phyloP scores from a whole-genome alignment of 202 grass and related monocot genomes.

The Bolboschoenoplectus hybrid region DNA sequence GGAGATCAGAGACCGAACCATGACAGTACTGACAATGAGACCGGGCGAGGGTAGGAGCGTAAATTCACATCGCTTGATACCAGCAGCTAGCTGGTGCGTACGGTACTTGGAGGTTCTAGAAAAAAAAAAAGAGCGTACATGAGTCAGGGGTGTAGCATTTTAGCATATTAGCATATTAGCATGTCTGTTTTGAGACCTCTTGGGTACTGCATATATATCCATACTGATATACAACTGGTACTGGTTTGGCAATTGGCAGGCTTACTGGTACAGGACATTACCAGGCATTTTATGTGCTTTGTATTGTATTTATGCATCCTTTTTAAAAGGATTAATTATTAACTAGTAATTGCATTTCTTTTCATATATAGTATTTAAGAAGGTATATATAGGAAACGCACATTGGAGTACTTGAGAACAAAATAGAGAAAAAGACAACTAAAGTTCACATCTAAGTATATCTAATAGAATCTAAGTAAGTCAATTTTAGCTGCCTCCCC shows the following conservation, averaged over 20 bases:
- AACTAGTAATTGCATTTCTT: too few species aligned
- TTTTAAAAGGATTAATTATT: too few species aligned
- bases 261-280: too few species aligned
- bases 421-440: neutral
- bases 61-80: neutral
- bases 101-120: constrained; percentile 30
- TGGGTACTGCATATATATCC: too few species aligned
- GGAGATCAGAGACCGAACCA: constrained; percentile 2
- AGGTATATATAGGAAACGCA: too few species aligned
- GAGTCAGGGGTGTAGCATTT: neutral
- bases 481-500: neutral
- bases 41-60: neutral
- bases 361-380: too few species aligned
- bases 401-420: too few species aligned
- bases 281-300: too few species aligned
- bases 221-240: too few species aligned
- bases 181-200: constrained; percentile 10
- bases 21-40: neutral
- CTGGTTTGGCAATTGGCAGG: too few species aligned
- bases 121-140: neutral
- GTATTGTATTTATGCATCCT: too few species aligned
- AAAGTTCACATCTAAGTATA: neutral
- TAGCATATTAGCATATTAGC: neutral
- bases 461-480: neutral
- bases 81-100: neutral